Conservation (phyloP, 345 rosid genomes). For the Acer campestre region DNA sequence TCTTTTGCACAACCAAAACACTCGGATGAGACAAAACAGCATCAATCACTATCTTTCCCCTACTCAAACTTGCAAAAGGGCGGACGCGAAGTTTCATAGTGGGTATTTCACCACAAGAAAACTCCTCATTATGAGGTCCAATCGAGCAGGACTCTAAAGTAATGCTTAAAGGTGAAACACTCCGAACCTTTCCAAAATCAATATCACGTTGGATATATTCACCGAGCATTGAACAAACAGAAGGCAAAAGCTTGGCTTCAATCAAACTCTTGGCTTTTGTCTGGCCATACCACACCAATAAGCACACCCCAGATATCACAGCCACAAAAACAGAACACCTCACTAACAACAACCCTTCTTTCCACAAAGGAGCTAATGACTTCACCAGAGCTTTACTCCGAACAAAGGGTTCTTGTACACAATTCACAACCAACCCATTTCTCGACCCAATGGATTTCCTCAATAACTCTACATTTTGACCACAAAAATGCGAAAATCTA, state of each 20-base stretch:
- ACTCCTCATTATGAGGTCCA: conserved; percentile 82
- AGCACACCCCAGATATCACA: conserved; percentile 83
- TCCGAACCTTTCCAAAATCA: conserved; percentile 77
- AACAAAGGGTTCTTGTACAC: conserved; percentile 60
- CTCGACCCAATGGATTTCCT: conserved; percentile 68
- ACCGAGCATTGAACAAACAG: conserved; percentile 77
- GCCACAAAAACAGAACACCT: conserved; percentile 75
- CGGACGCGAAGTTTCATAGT: conserved; percentile 72
- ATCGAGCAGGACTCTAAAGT: conserved; percentile 78
- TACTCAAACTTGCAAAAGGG: conserved; percentile 90
- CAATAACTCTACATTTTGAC: conserved; percentile 59
- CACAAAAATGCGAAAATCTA: conserved; percentile 66
- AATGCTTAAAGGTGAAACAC: conserved; percentile 80
- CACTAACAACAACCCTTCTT: conserved; percentile 75
- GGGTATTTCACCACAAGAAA: conserved; percentile 90
- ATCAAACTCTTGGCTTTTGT: conserved; percentile 65
- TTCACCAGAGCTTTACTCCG: conserved; percentile 62
- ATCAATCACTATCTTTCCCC: conserved; percentile 87
- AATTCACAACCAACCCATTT: conserved; percentile 54
- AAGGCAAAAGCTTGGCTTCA: conserved; percentile 83
- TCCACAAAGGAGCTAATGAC: conserved; percentile 67
- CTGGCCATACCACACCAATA: conserved; percentile 90
- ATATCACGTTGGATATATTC: conserved; percentile 79
- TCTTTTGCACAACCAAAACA: conserved; percentile 76
- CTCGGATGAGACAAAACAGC: conserved; percentile 77